Base-by-base conservation (phyloP, 164 flowering plant genomes). In the Echeveria elegans region DNA sequence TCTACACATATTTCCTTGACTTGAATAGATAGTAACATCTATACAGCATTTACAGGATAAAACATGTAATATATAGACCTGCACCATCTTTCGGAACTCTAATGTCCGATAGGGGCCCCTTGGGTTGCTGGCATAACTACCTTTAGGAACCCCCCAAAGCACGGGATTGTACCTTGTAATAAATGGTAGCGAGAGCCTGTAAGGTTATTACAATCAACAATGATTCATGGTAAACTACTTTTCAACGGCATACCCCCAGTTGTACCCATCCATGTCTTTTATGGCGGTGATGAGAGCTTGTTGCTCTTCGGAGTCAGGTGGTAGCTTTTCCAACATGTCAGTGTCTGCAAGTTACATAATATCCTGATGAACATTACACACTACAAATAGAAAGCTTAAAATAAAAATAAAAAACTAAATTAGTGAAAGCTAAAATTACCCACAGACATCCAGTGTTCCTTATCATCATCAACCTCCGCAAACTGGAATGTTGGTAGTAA, bases 141-240 rank as follows among this genome's bases (percentile, higher is more conserved):
- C 98, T 76, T 94, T 90, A 18, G 97, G 98, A 40, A 89, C 93
- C 12, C 97, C 98, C 96, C 95, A 94, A 8, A 94, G 84, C 71
- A 90, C 88, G 67, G 98, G 98, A 77, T 94, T 86, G 76, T 94
- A 94, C 73, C 98, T 93, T 69, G 64, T 26, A 23, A 23, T 72
- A 21, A 24, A 32, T 70, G 43, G 47, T 41, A 18, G 34, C 3
- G 56, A 23, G 50, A 12, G 29, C 19, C 45, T 67, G 38, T 63
- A 38, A 64, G 67, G 58, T 63, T 38, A 56, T 1, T 19, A 6
- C 43, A 37, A 4, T 23, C 50, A 29, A 60, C 18, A 23, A 32
- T 3, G 11, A n/a, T 8, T 26, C 28, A 12, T 26, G 32, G 5
- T 30, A 50, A 73, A 37, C n/a, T 45, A n/a, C 14, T 6, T 68